Conservation (phyloP, 75 land plant genomes). For the Sequoiadendron giganteum region DNA sequence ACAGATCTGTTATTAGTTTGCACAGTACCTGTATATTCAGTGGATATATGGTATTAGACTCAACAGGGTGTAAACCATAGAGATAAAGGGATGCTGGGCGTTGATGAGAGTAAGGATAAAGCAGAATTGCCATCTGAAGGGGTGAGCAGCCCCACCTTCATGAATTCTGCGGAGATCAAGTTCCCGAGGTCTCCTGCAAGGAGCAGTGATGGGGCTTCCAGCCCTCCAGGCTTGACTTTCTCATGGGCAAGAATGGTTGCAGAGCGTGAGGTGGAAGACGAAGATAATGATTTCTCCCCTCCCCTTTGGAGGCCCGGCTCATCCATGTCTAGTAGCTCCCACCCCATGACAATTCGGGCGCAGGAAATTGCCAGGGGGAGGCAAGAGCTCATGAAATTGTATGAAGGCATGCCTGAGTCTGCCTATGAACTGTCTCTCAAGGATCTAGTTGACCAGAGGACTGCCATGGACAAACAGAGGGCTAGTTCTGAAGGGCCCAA, state of each 20-base stretch:
- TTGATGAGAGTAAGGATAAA: not conserved
- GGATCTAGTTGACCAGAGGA: slow-evolving; percentile 48
- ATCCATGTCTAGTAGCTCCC: not conserved
- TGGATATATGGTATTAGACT: not conserved
- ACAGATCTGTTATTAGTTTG: not conserved
- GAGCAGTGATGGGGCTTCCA: not conserved
- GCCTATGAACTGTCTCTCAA: slow-evolving; percentile 57
- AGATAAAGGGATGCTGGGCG: not conserved
- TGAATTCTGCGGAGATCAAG: not conserved
- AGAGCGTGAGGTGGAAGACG: not conserved
- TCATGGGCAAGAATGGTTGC: not conserved
- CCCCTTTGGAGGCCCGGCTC: slow-evolving; percentile 14
- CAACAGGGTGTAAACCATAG: not conserved
- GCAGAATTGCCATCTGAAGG: not conserved
- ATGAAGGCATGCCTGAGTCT: slow-evolving; percentile 48
- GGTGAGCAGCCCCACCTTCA: not conserved
- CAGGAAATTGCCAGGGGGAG: slow-evolving; percentile 47
- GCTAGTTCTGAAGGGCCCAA: not conserved
- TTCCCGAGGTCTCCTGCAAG: not conserved
- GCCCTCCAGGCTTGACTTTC: not conserved
- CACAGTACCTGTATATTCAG: not conserved
- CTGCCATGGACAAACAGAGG: slow-evolving; percentile 5
- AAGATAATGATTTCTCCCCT: not conserved
- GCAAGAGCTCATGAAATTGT: slow-evolving; percentile 56
- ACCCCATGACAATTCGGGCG: slow-evolving; percentile 6